These are phyloP conservation scores for Stemphylium beticola DNA, from an alignment of 2,329 filamentous ascomycete species.

Conservation along the genomic window DNA sequence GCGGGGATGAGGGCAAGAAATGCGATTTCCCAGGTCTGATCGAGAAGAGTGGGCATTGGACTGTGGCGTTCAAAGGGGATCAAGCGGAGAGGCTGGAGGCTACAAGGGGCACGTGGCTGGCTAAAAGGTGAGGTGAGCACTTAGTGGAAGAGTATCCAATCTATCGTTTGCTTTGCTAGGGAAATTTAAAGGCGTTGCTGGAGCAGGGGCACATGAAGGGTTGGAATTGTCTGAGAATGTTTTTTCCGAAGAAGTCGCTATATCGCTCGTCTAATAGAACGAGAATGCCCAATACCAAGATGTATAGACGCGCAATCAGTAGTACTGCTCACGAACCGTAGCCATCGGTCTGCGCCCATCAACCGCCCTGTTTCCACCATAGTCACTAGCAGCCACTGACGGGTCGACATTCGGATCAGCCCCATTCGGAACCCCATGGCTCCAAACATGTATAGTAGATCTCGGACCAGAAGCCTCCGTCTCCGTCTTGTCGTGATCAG, in stretches of 20 bases:
- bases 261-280: too few species aligned
- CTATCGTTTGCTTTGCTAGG: background rate
- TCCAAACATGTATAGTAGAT: background rate
- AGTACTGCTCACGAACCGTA: background rate
- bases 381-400: background rate
- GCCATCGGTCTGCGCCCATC: background rate
- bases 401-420: background rate
- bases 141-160: background rate
- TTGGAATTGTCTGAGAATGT: too few species aligned
- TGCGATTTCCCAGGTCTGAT: slow-evolving; percentile 4
- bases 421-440: background rate
- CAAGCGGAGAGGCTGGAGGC: slow-evolving; percentile 5
- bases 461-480: background rate
- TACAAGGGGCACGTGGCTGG: slow-evolving; percentile 6
- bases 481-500: background rate
- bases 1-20: background rate
- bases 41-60: slow-evolving; percentile 1
- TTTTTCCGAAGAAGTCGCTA: too few species aligned
- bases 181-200: background rate
- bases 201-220: too few species aligned
- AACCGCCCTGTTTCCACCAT: background rate
- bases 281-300: too few species aligned
- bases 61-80: slow-evolving; percentile 2
- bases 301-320: background rate
- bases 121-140: background rate